Evolutionary conservation across 345 rosid species (phyloP).

Genomic region (Firmiana major): DNA sequence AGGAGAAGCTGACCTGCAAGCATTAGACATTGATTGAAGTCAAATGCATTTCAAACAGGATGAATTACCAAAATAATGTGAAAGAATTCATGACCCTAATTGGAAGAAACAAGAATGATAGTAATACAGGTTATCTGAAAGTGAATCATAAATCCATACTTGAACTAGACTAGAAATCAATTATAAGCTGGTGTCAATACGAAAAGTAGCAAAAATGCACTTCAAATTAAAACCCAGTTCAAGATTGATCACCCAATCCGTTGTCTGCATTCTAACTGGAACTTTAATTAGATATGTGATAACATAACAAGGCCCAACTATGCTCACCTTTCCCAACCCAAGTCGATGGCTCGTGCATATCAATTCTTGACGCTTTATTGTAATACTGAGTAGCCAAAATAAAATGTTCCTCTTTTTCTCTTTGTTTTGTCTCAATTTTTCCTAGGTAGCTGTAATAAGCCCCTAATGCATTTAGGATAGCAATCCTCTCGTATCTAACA

Average conservation of each 20-base stretch:
- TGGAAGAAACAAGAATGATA: neutral
- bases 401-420: conserved; percentile 91
- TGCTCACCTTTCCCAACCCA: conserved; percentile 95
- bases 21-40: conserved; percentile 12
- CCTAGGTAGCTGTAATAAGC: conserved; percentile 93
- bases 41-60: neutral
- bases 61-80: conserved; percentile 1
- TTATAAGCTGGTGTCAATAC: neutral
- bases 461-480: conserved; percentile 89
- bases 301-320: conserved; percentile 1
- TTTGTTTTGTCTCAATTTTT: conserved; percentile 77
- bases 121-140: neutral
- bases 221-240: conserved; percentile 4
- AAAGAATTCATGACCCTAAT: neutral
- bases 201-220: conserved; percentile 5
- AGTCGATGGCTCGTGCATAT: conserved; percentile 97
- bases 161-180: neutral
- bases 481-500: conserved; percentile 93
- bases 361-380: conserved; percentile 91
- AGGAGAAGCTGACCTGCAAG: conserved; percentile 88
- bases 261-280: neutral
- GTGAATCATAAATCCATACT: neutral
- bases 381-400: conserved; percentile 80
- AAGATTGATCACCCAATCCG: neutral
- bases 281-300: neutral